Evolutionary conservation across 2,329 filamentous ascomycete genomes (phyloP), one percentile per base, ranked within the genome.

Genomic region (Xylariaceae sp.): DNA sequence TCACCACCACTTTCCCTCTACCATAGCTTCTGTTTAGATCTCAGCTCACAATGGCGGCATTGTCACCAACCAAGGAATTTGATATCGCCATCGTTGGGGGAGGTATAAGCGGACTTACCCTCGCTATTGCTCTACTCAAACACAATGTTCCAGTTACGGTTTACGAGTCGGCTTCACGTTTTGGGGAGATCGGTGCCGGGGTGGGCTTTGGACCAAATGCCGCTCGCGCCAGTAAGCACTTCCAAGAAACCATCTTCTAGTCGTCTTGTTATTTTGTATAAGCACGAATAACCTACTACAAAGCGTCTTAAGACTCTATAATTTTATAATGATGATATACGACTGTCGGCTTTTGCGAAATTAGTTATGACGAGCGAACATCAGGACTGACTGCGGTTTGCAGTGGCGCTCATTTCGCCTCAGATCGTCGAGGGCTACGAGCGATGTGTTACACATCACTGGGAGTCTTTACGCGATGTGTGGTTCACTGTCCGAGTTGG

Each of bases 81-180:
- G 61, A 70, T 47, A 53, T 76, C 44, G 74, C 74, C 54, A 71
- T 76, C 32, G 64, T 76, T 20, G 80, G 66, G 65, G 77, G 64
- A 62, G 78, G 65, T 66, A 79, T 67, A 59, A 77, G 68, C 54
- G 75, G 74, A 10, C 59, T 75, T 0, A 71, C 68, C 5, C 66
- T 75, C 7, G 71, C 73, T 2, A 68, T 75, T 21, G 62, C 60
- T 16, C 68, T 76, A 5, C 59, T 65, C 14, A 54, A 62, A 47
- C 69, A 71, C 29, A 54, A 64, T 23, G 63, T 75, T n/a, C 57
- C 60, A 2, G 63, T 67, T 53, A 73, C 66, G 9, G 54, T 76
- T 19, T 76, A 75, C 61, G 74, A 76, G 54, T 67, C 71, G 16
- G 68, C 73, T 0, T 29, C 68, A 0, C 52, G 57, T 2, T 70